These are phyloP conservation scores for Corchorus capsularis DNA, from an alignment of 345 rosid genomes.

Conservation along the genomic window DNA sequence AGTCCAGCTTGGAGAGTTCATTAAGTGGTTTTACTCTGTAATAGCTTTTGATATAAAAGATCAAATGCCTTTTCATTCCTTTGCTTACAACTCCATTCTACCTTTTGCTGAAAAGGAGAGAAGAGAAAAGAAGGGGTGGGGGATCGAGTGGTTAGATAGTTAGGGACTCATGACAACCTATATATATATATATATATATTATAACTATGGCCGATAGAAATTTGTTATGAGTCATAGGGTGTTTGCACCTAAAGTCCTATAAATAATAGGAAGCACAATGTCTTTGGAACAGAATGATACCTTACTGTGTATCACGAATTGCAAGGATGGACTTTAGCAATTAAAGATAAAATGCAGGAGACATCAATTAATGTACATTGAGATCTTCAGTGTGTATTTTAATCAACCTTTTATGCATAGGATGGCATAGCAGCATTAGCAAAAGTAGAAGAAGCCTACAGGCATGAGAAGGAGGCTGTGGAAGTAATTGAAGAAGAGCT, in stretches of 20 bases:
- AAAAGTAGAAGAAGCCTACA: constrained; percentile 83
- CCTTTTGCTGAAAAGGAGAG: background rate
- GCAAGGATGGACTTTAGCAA: background rate
- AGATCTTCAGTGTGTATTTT: background rate
- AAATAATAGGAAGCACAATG: background rate
- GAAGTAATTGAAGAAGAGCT: constrained; percentile 70
- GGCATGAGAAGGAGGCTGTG: constrained; percentile 62
- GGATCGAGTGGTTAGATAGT: background rate
- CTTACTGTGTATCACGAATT: background rate
- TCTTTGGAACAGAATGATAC: background rate
- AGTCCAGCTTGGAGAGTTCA: background rate
- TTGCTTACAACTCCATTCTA: background rate
- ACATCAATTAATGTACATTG: background rate
- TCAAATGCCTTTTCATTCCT: background rate
- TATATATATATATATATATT: background rate
- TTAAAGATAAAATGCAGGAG: background rate
- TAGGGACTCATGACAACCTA: background rate
- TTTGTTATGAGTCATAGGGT: background rate
- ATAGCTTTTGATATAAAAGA: background rate
- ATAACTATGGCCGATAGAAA: background rate
- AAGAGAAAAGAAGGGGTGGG: background rate
- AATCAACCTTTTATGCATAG: constrained; percentile 33
- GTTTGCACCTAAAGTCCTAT: background rate
- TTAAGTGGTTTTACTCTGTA: background rate
- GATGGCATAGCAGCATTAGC: constrained; percentile 66